Conservation (phyloP, 192 early-diverging fungal genomes). For the Coemansia sp. region DNA sequence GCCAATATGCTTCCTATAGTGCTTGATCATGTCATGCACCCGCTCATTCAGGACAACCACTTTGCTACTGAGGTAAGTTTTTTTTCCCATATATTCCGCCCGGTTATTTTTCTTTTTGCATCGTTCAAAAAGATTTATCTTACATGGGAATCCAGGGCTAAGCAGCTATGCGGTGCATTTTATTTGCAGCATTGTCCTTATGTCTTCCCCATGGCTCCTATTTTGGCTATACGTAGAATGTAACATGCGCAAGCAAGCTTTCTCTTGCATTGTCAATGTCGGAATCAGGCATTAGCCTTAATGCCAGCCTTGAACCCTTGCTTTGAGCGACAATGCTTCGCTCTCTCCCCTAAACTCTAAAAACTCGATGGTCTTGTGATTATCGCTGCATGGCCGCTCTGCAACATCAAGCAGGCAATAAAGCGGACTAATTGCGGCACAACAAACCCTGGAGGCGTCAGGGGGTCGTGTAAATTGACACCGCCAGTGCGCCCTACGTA, state of each 20-base stretch:
- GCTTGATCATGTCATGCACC: constrained; percentile 78
- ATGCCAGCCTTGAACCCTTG: too few species aligned
- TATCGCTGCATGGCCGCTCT: not conserved
- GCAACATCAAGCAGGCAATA: not conserved
- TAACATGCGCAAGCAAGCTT: too few species aligned
- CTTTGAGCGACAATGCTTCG: too few species aligned
- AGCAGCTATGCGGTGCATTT: too few species aligned
- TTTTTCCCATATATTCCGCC: constrained; percentile 6
- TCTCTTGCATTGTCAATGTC: too few species aligned
- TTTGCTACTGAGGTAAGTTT: constrained; percentile 73
- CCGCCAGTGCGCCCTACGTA: not conserved
- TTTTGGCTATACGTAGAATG: too few species aligned
- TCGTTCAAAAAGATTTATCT: too few species aligned
- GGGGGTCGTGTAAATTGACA: constrained; percentile 4
- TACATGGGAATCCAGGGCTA: too few species aligned
- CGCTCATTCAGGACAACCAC: constrained; percentile 67
- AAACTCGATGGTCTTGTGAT: not conserved
- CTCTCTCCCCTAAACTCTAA: not conserved
- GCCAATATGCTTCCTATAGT: constrained; percentile 73
- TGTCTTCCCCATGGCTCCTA: too few species aligned
- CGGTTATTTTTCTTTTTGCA: not conserved
- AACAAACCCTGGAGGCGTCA: not conserved
- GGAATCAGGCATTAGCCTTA: too few species aligned
- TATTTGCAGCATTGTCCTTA: too few species aligned
- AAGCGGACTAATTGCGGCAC: constrained; percentile 9